Base-by-base conservation (phyloP, 768 basidiomycete genomes). In the Kwoniella dejecticola region DNA sequence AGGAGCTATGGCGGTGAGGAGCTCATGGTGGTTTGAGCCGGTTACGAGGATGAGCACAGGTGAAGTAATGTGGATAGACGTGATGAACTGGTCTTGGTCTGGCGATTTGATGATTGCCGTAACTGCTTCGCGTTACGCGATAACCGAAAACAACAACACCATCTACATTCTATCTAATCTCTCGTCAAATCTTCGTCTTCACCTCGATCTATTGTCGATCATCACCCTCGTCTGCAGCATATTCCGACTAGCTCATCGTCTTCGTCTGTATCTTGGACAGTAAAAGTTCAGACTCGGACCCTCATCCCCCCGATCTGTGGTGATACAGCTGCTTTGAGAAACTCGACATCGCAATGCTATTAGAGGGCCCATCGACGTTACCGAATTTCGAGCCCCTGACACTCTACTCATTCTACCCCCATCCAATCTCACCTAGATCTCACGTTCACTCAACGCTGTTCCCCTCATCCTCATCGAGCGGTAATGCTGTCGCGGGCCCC, bases 401-500 rank as follows among this genome's bases (percentile, higher is more conserved):
- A 3, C 47, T 63, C n/a, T 60, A 63, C 47, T 69, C 71, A 21
- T 72, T 64, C 68, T 68, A 72, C 44, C 66, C 68, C 6, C 64
- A 67, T 33, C 63, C 70, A 8, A 33, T 69, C 17, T 59, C 59
- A 21, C 57, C 64, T 7, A 62, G 64, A 15, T 47, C 57, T 17
- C 52, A 64, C 41, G 52, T 63, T 40, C 62, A 69, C 36, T 55
- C 46, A 12, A 55, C 67, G 41, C 46, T 54, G 10, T 29, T 64
- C 52, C 31, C 62, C 57, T 30, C 52, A 46, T 26, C 17, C n/a
- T n/a, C n/a, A n/a, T n/a, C n/a, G n/a, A n/a, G n/a, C n/a, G n/a
- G n/a, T 10, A 11, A 23, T 13, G 36, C 45, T 13, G 62, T 38
- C 5, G 58, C 65, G 19, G 61, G 64, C 8, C 64, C 54, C 30